Evolutionary conservation across 768 basidiomycete genomes (phyloP).

Genomic region (Pulveroboletus ravenelii): DNA sequence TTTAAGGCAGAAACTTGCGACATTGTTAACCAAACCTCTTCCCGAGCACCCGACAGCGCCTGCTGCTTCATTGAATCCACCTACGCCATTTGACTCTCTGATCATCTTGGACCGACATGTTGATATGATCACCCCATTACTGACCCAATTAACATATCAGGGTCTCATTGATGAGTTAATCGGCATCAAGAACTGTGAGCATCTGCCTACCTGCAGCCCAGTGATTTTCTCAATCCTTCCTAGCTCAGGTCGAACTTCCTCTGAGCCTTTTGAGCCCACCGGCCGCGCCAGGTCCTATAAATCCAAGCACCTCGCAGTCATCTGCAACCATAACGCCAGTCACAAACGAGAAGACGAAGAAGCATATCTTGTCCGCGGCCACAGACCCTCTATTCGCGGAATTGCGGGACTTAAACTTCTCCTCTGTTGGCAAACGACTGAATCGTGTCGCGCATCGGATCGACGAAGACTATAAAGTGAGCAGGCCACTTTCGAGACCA

Average conservation of each 20-base stretch:
- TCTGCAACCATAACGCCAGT: slow-evolving; percentile 46
- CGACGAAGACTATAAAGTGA: slow-evolving; percentile 89
- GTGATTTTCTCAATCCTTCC: slow-evolving; percentile 2
- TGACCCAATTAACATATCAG: slow-evolving; percentile 95
- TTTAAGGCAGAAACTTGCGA: slow-evolving; percentile 61
- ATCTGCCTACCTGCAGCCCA: background rate
- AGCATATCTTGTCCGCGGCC: slow-evolving; percentile 73
- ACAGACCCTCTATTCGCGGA: slow-evolving; percentile 81
- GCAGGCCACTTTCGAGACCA: background rate
- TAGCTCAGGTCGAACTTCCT: slow-evolving; percentile 80
- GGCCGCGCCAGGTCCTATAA: slow-evolving; percentile 35
- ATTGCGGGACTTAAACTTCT: slow-evolving; percentile 88
- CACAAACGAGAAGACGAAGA: slow-evolving; percentile 81
- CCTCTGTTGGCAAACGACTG: slow-evolving; percentile 76
- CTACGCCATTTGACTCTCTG: slow-evolving; percentile 74
- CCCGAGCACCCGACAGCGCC: slow-evolving; percentile 38
- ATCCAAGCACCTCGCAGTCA: slow-evolving; percentile 39
- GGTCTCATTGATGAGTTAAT: slow-evolving; percentile 92
- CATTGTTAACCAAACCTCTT: slow-evolving; percentile 59
- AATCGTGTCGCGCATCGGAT: slow-evolving; percentile 78
- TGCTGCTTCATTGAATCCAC: slow-evolving; percentile 41
- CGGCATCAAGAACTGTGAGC: slow-evolving; percentile 83
- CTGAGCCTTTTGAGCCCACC: slow-evolving; percentile 62
- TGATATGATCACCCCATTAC: slow-evolving; percentile 92
- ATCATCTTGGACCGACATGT: slow-evolving; percentile 86